Conservation (phyloP, 1,284 basidiomycete species). For the Cystobasidium pallidum region DNA sequence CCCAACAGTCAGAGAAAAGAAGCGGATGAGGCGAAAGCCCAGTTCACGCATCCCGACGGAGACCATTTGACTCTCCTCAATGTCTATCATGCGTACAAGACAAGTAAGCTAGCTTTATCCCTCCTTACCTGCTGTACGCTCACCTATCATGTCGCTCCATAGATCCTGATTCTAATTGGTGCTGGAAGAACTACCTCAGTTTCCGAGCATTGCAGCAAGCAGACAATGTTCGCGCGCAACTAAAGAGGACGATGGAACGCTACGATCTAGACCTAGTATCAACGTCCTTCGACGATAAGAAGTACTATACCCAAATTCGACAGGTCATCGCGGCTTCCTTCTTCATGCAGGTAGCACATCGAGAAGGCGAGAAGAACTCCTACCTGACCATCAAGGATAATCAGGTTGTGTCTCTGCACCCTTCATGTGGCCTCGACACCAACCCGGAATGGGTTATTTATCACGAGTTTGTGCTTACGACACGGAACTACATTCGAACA, state of each 20-base stretch:
- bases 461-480: constrained; percentile 94
- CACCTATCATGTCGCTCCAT: constrained; percentile 56
- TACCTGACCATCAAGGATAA: constrained; percentile 94
- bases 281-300: constrained; percentile 72
- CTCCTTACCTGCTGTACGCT: neutral
- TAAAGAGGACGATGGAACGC: constrained; percentile 90
- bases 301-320: constrained; percentile 77
- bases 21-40: constrained; percentile 87
- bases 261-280: constrained; percentile 68
- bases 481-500: constrained; percentile 81
- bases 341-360: constrained; percentile 98
- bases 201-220: constrained; percentile 83
- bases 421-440: constrained; percentile 88
- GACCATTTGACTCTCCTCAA: constrained; percentile 95
- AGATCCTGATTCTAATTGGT: constrained; percentile 82
- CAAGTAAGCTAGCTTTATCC: constrained; percentile 63
- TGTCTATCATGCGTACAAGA: constrained; percentile 90
- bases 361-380: constrained; percentile 78
- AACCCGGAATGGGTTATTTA: constrained; percentile 96
- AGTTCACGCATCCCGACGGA: constrained; percentile 88
- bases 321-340: constrained; percentile 88
- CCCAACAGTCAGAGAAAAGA: constrained; percentile 85
- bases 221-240: constrained; percentile 91
- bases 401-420: constrained; percentile 90
- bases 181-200: constrained; percentile 90